phyloP scores from a whole-genome alignment of 2,329 filamentous ascomycete species.

The Drechslerella dactyloides region DNA sequence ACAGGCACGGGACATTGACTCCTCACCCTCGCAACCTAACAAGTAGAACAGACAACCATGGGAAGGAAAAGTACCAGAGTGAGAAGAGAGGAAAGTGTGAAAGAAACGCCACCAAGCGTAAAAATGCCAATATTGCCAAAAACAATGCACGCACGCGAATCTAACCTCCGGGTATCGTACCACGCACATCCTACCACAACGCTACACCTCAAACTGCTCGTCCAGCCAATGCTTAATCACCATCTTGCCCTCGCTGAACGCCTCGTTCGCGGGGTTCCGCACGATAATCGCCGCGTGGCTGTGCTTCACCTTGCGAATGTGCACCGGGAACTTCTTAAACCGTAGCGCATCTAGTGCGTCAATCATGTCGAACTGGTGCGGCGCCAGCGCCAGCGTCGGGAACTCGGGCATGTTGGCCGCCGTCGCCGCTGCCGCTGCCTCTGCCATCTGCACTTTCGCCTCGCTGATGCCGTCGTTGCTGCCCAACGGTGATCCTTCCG shows the following conservation, averaged over 20 bases:
- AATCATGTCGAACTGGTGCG: conserved; percentile 85
- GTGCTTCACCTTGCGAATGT: conserved; percentile 78
- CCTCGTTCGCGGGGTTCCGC: conserved; percentile 68
- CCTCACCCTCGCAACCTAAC: too few relatives aligned
- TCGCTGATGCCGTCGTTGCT: conserved; percentile 24
- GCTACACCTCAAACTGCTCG: conserved; percentile 68
- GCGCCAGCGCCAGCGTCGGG: conserved; percentile 77
- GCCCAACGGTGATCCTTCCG: background rate
- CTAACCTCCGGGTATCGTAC: background rate
- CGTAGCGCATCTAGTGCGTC: conserved; percentile 72
- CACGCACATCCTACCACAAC: too few relatives aligned
- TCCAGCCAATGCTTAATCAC: conserved; percentile 83
- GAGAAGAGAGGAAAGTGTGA: too few relatives aligned
- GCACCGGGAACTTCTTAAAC: conserved; percentile 72
- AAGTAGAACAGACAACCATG: too few relatives aligned
- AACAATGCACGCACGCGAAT: too few relatives aligned
- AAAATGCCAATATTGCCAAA: too few relatives aligned
- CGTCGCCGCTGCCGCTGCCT: conserved; percentile 53
- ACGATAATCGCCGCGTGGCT: conserved; percentile 91
- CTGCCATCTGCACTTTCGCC: conserved; percentile 25
- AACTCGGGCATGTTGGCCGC: conserved; percentile 57
- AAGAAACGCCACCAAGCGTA: too few relatives aligned
- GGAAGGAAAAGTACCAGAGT: too few relatives aligned
- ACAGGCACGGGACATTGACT: too few relatives aligned
- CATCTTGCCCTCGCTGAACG: conserved; percentile 76